Evolutionary conservation across 73 alveolate species (phyloP).

Genomic region (Paraurostyla sp.): DNA sequence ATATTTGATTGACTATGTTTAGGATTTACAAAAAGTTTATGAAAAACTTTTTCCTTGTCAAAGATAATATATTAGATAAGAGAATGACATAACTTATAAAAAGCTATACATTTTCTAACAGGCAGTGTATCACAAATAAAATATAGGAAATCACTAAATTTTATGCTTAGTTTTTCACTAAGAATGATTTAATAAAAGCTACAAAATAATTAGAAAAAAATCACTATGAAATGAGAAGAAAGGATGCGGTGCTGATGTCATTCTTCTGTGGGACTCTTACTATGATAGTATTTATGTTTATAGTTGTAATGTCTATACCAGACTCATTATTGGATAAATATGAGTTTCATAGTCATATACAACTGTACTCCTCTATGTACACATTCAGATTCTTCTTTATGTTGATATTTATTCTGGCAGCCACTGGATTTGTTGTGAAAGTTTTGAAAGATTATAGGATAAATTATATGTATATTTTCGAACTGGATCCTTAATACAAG

Average conservation of each 20-base stretch:
- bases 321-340: background rate
- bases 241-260: constrained; percentile 48
- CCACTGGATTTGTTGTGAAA: constrained; percentile 31
- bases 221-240: constrained; percentile 26
- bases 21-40: constrained; percentile 51
- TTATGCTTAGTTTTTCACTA: constrained; percentile 39
- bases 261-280: constrained; percentile 53
- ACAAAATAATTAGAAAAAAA: background rate
- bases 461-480: constrained; percentile 58
- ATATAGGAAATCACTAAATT: background rate
- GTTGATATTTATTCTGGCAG: constrained; percentile 5
- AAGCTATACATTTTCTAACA: constrained; percentile 13
- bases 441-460: constrained; percentile 35
- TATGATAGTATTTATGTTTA: background rate
- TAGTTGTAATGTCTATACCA: background rate
- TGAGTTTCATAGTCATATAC: background rate
- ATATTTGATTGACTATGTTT: background rate
- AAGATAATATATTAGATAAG: constrained; percentile 33
- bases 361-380: constrained; percentile 26
- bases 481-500: constrained; percentile 53
- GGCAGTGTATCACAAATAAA: background rate
- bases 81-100: background rate
- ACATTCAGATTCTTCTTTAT: constrained; percentile 39
- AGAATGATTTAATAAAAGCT: constrained; percentile 11
- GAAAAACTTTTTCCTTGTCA: constrained; percentile 8